A percentile compares a stretch with the other conserved stretches of the same genome.
phyloP scores from a whole-genome alignment of 768 basidiomycete genomes.

The Calocybe indica region DNA sequence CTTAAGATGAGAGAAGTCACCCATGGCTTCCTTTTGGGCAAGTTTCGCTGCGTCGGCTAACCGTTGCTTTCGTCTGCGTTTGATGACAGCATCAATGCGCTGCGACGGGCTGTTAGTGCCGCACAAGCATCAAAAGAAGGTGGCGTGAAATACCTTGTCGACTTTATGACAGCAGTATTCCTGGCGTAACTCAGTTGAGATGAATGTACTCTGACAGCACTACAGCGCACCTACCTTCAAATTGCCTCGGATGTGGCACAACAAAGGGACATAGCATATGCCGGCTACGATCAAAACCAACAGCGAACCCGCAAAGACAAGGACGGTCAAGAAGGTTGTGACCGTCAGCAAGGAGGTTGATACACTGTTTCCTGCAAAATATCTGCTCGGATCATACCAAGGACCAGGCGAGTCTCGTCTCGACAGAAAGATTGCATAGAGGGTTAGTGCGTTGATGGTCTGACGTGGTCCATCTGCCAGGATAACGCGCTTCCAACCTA shows the following conservation, averaged over 20 bases:
- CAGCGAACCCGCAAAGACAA: slow-evolving; percentile 82
- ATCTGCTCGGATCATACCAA: slow-evolving; percentile 72
- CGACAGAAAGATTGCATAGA: slow-evolving; percentile 76
- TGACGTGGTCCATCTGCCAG: slow-evolving; percentile 96
- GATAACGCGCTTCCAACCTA: slow-evolving; percentile 84
- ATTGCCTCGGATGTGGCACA: slow-evolving; percentile 95
- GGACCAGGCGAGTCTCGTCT: slow-evolving; percentile 32
- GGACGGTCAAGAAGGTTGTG: slow-evolving; percentile 85
- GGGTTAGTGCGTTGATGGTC: slow-evolving; percentile 93
- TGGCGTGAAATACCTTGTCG: slow-evolving; percentile 64
- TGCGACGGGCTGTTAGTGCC: slow-evolving; percentile 21
- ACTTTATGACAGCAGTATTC: slow-evolving; percentile 99
- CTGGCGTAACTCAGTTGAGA: slow-evolving; percentile 25
- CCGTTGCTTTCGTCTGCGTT: slow-evolving; percentile 84
- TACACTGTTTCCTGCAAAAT: slow-evolving; percentile 70
- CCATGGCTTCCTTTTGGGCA: slow-evolving; percentile 87
- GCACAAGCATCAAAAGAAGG: too few relatives aligned
- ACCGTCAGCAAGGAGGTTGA: slow-evolving; percentile 82
- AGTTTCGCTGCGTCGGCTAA: slow-evolving; percentile 72
- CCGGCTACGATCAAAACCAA: slow-evolving; percentile 79
- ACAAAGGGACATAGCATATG: slow-evolving; percentile 86
- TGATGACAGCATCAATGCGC: slow-evolving; percentile 93
- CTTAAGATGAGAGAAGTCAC: slow-evolving; percentile 87
- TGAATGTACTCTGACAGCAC: not conserved
- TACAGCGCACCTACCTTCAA: slow-evolving; percentile 59